Base-by-base conservation (phyloP, 148 eudicot species). In the Salicornia ramosissima region DNA sequence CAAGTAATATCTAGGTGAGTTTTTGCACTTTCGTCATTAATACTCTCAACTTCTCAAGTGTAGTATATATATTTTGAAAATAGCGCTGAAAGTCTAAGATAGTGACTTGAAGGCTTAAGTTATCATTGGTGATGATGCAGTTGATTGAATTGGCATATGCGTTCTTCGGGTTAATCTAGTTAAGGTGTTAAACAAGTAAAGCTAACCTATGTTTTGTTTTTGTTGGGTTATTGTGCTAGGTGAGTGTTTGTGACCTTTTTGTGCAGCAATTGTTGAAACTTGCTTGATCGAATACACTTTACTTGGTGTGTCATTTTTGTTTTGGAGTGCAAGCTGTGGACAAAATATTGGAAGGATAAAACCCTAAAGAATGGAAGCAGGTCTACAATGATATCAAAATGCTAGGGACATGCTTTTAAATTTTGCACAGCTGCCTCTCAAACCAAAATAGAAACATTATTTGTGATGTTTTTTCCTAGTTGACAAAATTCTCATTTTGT, bases 1-100 rank as follows among this genome's bases (percentile, higher is more conserved):
- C 98, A 94, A 80, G 98, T 94, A 47, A 90, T 94, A 85, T 90
- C 97, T 50, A 90, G 87, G 98, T 94, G 79, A 72, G 58, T 49
- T 8, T 9, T 64, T n/a, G 6, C 10, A 15, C 18, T 39, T 39
- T 19, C 1, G 50, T 24, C n/a, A n/a, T n/a, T n/a, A n/a, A n/a
- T n/a, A n/a, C 50, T 15, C 18, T 54, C 1, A 3, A n/a, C 25
- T 10, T 54, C 31, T 10, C 16, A 25, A 54, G 14, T 54, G 24
- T 24, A 10, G 25, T 54, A 5, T 24, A 24, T 54, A 9, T 26
- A 53, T 6, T 19, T 1, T 21, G 12, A 53, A 24, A 53, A 24
- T 0, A 2, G 10, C 6, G 57, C 28, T 53, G 26, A 21, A 53
- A 22, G 26, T 53, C 13, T 54, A 25, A 10, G 31, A 7, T 54